phyloP scores from a whole-genome alignment of 2,329 filamentous ascomycete genomes.

The Colletotrichum coccodes region DNA sequence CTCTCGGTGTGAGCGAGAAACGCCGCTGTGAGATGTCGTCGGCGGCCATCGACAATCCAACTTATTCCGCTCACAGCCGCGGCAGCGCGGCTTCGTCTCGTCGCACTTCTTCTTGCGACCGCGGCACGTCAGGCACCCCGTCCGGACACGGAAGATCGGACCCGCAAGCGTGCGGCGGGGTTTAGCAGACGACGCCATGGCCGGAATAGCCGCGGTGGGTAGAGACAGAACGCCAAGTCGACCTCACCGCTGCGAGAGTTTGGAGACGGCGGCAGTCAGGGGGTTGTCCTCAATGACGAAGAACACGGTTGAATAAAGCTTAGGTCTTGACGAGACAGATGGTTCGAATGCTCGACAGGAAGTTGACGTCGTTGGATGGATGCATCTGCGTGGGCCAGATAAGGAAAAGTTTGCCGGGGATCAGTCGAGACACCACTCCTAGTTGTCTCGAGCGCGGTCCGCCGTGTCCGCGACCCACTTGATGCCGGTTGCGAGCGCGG shows the following conservation, averaged over 20 bases:
- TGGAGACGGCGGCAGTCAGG: not conserved
- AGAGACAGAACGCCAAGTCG: not conserved
- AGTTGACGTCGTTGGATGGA: conserved; percentile 1
- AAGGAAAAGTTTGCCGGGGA: conserved; percentile 24
- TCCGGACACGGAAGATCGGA: conserved; percentile 33
- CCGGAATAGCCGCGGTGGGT: not conserved
- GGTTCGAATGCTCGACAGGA: not conserved
- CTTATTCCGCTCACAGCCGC: conserved; percentile 45
- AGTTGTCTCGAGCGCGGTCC: conserved; percentile 21
- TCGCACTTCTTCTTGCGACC: conserved; percentile 60
- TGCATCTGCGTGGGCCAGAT: conserved; percentile 17
- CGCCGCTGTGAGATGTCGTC: not conserved
- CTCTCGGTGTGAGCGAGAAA: not conserved
- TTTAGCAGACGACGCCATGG: conserved; percentile 11
- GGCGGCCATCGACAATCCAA: conserved; percentile 32
- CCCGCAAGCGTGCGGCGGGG: conserved; percentile 26
- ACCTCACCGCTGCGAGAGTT: not conserved
- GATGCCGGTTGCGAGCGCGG: conserved; percentile 9
- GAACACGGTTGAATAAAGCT: not conserved
- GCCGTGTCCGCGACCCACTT: conserved; percentile 19
- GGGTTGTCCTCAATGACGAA: not conserved
- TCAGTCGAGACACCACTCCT: not conserved
- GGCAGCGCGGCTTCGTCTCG: conserved; percentile 54
- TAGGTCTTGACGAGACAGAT: not conserved
- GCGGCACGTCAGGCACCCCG: conserved; percentile 56